Evolutionary conservation across 768 basidiomycete genomes (phyloP).

Genomic region (Hygrophoropsis aurantiaca): DNA sequence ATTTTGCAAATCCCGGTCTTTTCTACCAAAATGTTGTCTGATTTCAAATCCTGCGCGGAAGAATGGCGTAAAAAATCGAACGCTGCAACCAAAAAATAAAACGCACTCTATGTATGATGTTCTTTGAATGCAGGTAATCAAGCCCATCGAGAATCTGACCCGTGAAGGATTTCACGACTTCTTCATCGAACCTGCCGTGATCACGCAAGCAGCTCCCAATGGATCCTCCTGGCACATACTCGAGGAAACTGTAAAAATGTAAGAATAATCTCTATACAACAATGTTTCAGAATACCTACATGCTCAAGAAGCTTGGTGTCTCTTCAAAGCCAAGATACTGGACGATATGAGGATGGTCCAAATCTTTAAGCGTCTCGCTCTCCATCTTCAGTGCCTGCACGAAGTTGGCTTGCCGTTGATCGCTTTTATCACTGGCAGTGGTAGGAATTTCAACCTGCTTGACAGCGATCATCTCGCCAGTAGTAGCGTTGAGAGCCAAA

Average conservation of each 20-base stretch:
- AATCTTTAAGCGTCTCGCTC: conserved; percentile 93
- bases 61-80: conserved; percentile 7
- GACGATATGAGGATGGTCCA: conserved; percentile 97
- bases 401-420: conserved; percentile 78
- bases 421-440: conserved; percentile 88
- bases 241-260: conserved; percentile 73
- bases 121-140: conserved; percentile 88
- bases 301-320: conserved; percentile 84
- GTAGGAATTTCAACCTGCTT: conserved; percentile 97
- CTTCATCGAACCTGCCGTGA: conserved; percentile 90
- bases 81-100: neutral
- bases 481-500: conserved; percentile 92
- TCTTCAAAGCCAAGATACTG: conserved; percentile 96
- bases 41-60: conserved; percentile 80
- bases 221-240: conserved; percentile 98
- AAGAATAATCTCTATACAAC: neutral
- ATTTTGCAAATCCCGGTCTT: conserved; percentile 93
- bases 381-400: conserved; percentile 93
- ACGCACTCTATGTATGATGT: conserved; percentile 88
- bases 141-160: conserved; percentile 88
- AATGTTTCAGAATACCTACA: conserved; percentile 53
- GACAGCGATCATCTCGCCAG: conserved; percentile 98
- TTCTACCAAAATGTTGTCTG: conserved; percentile 97
- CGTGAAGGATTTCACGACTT: conserved; percentile 91
- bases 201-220: conserved; percentile 87